phyloP scores from a whole-genome alignment of 306 rosid genomes.

The Acacia crassicarpa region DNA sequence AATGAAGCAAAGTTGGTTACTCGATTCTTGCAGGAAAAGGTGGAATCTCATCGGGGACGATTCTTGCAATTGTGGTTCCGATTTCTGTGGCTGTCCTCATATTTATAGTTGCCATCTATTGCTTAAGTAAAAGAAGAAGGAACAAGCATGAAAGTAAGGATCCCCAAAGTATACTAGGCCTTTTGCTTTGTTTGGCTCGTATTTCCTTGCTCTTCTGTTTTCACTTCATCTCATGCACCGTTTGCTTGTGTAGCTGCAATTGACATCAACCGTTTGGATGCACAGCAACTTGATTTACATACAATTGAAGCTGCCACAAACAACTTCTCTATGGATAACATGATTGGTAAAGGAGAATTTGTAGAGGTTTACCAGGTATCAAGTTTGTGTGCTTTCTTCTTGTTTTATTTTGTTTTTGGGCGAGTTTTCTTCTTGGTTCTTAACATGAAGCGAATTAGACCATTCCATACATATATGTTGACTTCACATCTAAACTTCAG shows the following conservation, averaged over 20 bases:
- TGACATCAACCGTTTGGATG: slow-evolving; percentile 3
- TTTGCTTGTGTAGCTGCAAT: slow-evolving; percentile 18
- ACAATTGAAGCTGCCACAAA: slow-evolving; percentile 45
- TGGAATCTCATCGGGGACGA: slow-evolving; percentile 22
- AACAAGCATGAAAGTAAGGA: slow-evolving; percentile 26
- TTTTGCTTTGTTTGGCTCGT: neutral
- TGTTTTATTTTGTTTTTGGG: no score
- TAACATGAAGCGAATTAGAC: no score
- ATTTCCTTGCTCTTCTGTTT: neutral
- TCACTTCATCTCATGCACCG: neutral
- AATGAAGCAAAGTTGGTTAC: no score
- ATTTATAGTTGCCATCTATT: slow-evolving; percentile 14
- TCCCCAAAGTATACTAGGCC: neutral
- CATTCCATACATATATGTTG: no score
- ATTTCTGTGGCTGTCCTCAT: slow-evolving; percentile 13
- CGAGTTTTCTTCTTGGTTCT: no score
- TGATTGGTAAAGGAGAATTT: slow-evolving; percentile 53
- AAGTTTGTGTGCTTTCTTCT: neutral
- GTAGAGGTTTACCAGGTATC: slow-evolving; percentile 52
- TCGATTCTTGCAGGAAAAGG: neutral
- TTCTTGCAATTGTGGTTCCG: slow-evolving; percentile 37
- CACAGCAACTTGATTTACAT: slow-evolving; percentile 43
- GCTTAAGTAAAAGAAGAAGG: slow-evolving; percentile 18
- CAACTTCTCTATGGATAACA: slow-evolving; percentile 43
- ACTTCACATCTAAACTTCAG: no score